Percentiles rank a stretch among this genome's conserved stretches.
Evolutionary conservation across 1,139 yeast species (phyloP).

Genomic region (Pneumocystis sp.): DNA sequence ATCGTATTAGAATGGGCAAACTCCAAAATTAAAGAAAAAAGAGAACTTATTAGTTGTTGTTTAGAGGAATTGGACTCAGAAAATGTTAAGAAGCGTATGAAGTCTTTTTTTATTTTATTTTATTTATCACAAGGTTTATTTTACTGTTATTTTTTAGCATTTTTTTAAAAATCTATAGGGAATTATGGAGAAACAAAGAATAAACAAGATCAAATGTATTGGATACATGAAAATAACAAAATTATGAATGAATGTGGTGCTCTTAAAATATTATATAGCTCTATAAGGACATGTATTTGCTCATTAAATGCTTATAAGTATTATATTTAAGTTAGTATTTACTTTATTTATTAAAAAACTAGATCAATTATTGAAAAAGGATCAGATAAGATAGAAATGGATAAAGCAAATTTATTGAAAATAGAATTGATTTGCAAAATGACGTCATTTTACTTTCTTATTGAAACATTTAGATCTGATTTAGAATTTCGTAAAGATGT

Average conservation of each 20-base stretch:
- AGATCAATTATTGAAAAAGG: slow-evolving; percentile 14
- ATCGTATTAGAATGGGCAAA: neutral
- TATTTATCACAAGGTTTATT: slow-evolving; percentile 3
- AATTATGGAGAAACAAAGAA: slow-evolving; percentile 27
- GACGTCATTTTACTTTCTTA: slow-evolving; percentile 41
- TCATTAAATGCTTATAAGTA: neutral
- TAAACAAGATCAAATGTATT: slow-evolving; percentile 27
- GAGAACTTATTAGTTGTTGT: slow-evolving; percentile 2
- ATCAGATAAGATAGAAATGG: slow-evolving; percentile 6
- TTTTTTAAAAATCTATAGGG: slow-evolving; percentile 17
- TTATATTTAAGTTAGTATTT: neutral
- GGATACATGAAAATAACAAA: slow-evolving; percentile 23
- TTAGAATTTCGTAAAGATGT: slow-evolving; percentile 17
- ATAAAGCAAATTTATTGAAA: slow-evolving; percentile 13
- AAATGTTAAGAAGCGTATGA: neutral
- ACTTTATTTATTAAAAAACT: neutral
- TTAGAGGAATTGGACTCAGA: neutral
- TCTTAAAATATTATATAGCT: slow-evolving; percentile 16
- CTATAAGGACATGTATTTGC: slow-evolving; percentile 14
- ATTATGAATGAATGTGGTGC: slow-evolving; percentile 18
- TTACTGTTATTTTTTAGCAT: slow-evolving; percentile 15
- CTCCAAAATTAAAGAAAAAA: neutral
- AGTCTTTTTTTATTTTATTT: neutral
- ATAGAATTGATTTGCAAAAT: slow-evolving; percentile 29
- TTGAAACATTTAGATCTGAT: slow-evolving; percentile 25